Evolutionary conservation across 2,329 filamentous ascomycete genomes (phyloP).

Genomic region (Phialemoniopsis sp.): DNA sequence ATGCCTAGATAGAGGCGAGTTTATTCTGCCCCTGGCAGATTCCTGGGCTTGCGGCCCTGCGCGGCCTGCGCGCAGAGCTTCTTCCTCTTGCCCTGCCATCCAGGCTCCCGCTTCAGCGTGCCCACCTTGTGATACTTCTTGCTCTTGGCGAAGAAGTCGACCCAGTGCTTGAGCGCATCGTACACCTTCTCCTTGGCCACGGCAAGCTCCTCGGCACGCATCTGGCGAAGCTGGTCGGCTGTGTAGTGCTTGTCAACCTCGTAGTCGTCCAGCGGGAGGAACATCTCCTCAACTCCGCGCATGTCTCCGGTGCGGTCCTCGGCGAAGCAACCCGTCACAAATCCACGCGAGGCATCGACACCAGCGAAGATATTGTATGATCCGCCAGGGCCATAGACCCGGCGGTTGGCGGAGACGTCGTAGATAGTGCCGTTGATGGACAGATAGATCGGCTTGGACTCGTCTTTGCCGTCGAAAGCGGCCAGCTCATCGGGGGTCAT

Average conservation of each 20-base stretch:
- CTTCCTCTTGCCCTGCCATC: constrained; percentile 57
- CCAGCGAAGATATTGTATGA: constrained; percentile 86
- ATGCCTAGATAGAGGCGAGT: too few relatives aligned
- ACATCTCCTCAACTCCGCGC: constrained; percentile 84
- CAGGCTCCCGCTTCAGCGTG: constrained; percentile 58
- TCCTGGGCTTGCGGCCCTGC: constrained; percentile 50
- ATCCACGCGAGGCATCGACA: constrained; percentile 79
- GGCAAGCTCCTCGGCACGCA: constrained; percentile 60
- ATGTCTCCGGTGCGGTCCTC: constrained; percentile 82
- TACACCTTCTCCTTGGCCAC: constrained; percentile 62
- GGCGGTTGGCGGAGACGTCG: constrained; percentile 68
- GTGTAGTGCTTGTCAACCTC: constrained; percentile 56
- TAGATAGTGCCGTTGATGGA: constrained; percentile 85
- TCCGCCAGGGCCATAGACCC: constrained; percentile 78
- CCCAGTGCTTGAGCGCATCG: constrained; percentile 74
- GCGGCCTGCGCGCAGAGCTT: constrained; percentile 69
- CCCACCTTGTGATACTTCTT: constrained; percentile 82
- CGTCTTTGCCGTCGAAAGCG: constrained; percentile 73
- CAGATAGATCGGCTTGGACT: constrained; percentile 76
- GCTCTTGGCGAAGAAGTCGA: constrained; percentile 73
- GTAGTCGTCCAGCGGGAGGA: constrained; percentile 59
- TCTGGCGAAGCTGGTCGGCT: constrained; percentile 44
- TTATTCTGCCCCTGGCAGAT: constrained; percentile 46
- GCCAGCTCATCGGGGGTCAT: constrained; percentile 74
- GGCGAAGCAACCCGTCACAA: constrained; percentile 88